These are phyloP conservation scores for Gossypium raimondii DNA, from an alignment of 345 rosid genomes.

Conservation along the genomic window DNA sequence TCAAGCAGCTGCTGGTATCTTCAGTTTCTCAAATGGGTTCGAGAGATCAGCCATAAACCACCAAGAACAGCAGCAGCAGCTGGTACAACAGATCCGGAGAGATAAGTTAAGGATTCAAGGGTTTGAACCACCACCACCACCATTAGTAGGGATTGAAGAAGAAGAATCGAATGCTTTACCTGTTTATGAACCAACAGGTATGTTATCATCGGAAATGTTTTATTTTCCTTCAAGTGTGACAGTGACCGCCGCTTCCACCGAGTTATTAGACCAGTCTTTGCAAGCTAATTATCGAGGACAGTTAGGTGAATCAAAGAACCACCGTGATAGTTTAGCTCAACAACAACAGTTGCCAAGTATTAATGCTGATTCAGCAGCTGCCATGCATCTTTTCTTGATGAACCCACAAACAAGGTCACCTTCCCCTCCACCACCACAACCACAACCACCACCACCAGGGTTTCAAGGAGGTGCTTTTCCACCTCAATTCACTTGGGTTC, in stretches of 20 bases:
- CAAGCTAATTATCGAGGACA: constrained; percentile 28
- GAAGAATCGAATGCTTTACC: constrained; percentile 48
- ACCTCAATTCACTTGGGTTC: constrained; percentile 62
- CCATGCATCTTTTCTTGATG: constrained; percentile 92
- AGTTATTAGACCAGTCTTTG: constrained; percentile 30
- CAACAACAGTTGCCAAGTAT: constrained; percentile 56
- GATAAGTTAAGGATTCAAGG: constrained; percentile 54
- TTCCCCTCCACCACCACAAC: constrained; percentile 52
- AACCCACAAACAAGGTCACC: constrained; percentile 80
- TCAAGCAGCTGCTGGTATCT: constrained; percentile 42
- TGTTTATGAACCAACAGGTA: constrained; percentile 72
- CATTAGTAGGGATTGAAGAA: constrained; percentile 55
- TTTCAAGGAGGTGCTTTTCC: constrained; percentile 32
- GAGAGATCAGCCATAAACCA: constrained; percentile 39
- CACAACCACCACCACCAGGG: constrained; percentile 48
- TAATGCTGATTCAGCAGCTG: constrained; percentile 67
- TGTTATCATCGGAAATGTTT: constrained; percentile 87
- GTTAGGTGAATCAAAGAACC: constrained; percentile 36
- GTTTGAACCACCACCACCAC: constrained; percentile 36
- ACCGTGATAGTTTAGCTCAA: constrained; percentile 30
- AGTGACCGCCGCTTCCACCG: constrained; percentile 22
- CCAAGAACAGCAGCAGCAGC: constrained; percentile 28
- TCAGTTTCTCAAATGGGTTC: constrained; percentile 71
- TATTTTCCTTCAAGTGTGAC: constrained; percentile 52
- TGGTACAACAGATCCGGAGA: constrained; percentile 65